Conservation (phyloP, 176 grass and related monocot genomes). For the Avena atlantica region DNA sequence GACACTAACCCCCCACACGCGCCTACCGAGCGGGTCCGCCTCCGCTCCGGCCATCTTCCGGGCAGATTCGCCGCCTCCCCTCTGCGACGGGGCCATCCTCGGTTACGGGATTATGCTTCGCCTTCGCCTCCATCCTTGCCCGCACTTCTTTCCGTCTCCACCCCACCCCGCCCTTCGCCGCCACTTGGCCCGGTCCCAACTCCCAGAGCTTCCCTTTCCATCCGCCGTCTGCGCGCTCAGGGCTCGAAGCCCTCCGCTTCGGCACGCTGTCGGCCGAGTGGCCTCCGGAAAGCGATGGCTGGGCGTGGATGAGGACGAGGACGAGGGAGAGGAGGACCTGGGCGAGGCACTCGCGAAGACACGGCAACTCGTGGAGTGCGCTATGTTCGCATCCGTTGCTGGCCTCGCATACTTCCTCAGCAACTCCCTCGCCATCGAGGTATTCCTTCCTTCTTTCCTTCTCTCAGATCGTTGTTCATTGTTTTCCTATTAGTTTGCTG, state of each 20-base stretch:
- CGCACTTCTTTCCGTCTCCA: not conserved
- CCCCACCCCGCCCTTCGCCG: not conserved
- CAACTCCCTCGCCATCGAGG: constrained; percentile 87
- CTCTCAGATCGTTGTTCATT: not conserved
- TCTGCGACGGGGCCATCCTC: not conserved
- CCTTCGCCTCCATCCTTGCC: not conserved
- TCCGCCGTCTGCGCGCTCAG: not conserved
- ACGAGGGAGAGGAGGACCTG: constrained; percentile 30
- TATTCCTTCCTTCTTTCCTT: constrained; percentile 23
- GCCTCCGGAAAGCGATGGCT: not conserved
- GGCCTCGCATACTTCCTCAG: constrained; percentile 89
- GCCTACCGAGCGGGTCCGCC: not conserved
- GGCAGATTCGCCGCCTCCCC: not conserved
- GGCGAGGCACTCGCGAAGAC: constrained; percentile 59
- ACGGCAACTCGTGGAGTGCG: constrained; percentile 86
- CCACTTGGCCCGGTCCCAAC: not conserved
- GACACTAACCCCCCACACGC: not conserved
- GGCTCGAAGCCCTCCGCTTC: not conserved
- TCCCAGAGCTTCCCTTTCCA: not conserved
- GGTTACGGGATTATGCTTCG: constrained; percentile 3
- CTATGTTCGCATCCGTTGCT: constrained; percentile 89
- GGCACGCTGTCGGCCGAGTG: not conserved
- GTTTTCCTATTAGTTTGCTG: not conserved
- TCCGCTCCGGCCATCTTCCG: not conserved
- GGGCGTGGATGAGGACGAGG: not conserved